These are phyloP conservation scores for Trapa incisa DNA, from an alignment of 345 rosid genomes.

Conservation along the genomic window DNA sequence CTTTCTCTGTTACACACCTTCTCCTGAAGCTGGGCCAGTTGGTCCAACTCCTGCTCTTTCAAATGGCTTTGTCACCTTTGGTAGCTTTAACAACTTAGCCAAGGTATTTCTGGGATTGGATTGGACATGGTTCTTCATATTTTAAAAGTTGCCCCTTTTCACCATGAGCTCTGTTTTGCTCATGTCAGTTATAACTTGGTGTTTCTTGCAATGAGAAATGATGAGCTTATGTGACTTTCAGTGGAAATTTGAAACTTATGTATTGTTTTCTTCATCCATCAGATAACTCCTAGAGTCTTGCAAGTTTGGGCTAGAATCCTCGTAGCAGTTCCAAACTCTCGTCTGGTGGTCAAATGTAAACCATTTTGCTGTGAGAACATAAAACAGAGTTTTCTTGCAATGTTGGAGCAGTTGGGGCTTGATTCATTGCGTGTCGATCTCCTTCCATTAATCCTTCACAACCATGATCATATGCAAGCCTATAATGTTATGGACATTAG, in stretches of 20 bases:
- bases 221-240: not conserved
- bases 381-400: slow-evolving; percentile 72
- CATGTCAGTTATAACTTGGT: not conserved
- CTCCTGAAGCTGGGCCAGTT: slow-evolving; percentile 94
- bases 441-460: slow-evolving; percentile 86
- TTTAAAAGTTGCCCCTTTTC: too few relatives aligned
- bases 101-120: slow-evolving; percentile 38
- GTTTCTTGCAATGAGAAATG: not conserved
- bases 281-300: slow-evolving; percentile 91
- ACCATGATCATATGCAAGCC: slow-evolving; percentile 99
- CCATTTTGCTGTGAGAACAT: slow-evolving; percentile 97
- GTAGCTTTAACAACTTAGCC: slow-evolving; percentile 97
- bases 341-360: slow-evolving; percentile 97
- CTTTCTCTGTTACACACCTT: slow-evolving; percentile 95
- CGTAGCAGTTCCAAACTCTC: slow-evolving; percentile 89
- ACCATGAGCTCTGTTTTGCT: too few relatives aligned
- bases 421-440: slow-evolving; percentile 94
- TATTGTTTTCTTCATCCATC: not conserved
- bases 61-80: slow-evolving; percentile 94
- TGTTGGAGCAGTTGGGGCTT: slow-evolving; percentile 83
- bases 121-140: too few relatives aligned
- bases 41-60: slow-evolving; percentile 86
- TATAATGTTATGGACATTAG: slow-evolving; percentile 97
- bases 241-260: not conserved
- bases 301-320: slow-evolving; percentile 99